Evolutionary conservation across 2,329 filamentous ascomycete species (phyloP), one percentile per base, ranked within the genome.

Genomic region (Microsporum canis): DNA sequence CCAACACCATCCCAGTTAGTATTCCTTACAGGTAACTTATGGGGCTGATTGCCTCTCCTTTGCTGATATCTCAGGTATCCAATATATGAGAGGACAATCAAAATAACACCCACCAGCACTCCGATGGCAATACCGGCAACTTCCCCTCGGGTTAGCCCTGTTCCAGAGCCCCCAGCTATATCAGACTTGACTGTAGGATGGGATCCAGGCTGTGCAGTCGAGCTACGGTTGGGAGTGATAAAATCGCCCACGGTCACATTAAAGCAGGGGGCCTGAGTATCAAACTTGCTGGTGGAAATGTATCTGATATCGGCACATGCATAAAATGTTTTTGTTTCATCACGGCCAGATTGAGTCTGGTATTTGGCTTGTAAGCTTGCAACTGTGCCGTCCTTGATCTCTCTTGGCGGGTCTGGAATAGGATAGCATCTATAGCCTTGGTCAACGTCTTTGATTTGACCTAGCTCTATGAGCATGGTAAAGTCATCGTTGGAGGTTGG

Each of bases 231-330:
- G 39, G 39, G 39, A n/a, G 17, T 14, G 1, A 43, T 43, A 43
- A 43, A n/a, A 2, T 43, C 39, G n/a, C n/a, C 39, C n/a, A n/a
- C n/a, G n/a, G 39, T n/a, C 5, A 6, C 17, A 6, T n/a, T 43
- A 5, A 43, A 43, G 39, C 39, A 43, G 4, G 39, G 39, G 14
- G 77, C 71, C 39, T 74, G 69, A 43, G 70, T 67, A 0, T 68
- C 75, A 63, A 79, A 79, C 27, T 73, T 67, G 61, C 68, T 69
- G 1, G 72, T 65, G 2, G 74, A 64, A 31, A 79, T 71, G 60
- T 78, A 78, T 4, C 71, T 76, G n/a, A 79, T 70, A 60, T 80
- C 77, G 0, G 77, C 72, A 63, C 77, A 80, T 5, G 77, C 77
- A 63, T 78, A 79, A 67, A 75, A 79, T 0, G 75, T 77, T 62